phyloP scores from a whole-genome alignment of 2,329 filamentous ascomycete species.

The Beauveria medogensis region DNA sequence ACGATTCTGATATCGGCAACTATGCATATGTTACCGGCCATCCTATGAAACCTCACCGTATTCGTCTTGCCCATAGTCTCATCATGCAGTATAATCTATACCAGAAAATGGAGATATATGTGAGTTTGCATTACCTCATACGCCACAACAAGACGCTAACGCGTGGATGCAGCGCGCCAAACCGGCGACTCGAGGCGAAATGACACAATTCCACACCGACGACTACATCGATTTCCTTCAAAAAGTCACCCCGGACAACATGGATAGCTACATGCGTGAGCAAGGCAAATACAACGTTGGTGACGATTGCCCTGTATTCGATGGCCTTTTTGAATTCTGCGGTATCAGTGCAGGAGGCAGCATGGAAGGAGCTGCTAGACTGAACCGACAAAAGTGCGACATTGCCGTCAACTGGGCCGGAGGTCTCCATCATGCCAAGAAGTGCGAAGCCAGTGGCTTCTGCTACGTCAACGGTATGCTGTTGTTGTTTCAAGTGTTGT shows the following conservation, averaged over 20 bases:
- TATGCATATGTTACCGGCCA: conserved; percentile 96
- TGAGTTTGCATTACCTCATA: conserved; percentile 41
- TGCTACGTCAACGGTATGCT: conserved; percentile 90
- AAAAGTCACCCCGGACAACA: conserved; percentile 97
- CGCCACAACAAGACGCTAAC: conserved; percentile 25
- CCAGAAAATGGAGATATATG: conserved; percentile 93
- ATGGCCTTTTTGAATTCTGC: conserved; percentile 95
- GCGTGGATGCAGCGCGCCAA: conserved; percentile 58
- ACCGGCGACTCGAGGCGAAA: conserved; percentile 79
- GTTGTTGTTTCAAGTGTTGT: neutral
- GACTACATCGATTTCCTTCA: conserved; percentile 94
- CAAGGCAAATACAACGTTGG: conserved; percentile 90
- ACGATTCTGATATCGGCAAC: conserved; percentile 96
- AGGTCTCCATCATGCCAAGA: conserved; percentile 94
- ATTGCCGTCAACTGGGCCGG: conserved; percentile 99
- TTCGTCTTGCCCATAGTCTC: conserved; percentile 89
- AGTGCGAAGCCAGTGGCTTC: conserved; percentile 91
- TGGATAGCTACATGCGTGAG: conserved; percentile 84
- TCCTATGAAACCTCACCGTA: conserved; percentile 97
- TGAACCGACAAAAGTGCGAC: conserved; percentile 86
- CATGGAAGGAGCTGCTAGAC: conserved; percentile 83
- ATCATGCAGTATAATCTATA: conserved; percentile 95
- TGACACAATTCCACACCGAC: conserved; percentile 88
- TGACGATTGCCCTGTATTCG: conserved; percentile 95
- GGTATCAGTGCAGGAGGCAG: conserved; percentile 90